These are phyloP conservation scores for Sequoia sempervirens DNA, from an alignment of 75 land plant species.

Conservation along the genomic window DNA sequence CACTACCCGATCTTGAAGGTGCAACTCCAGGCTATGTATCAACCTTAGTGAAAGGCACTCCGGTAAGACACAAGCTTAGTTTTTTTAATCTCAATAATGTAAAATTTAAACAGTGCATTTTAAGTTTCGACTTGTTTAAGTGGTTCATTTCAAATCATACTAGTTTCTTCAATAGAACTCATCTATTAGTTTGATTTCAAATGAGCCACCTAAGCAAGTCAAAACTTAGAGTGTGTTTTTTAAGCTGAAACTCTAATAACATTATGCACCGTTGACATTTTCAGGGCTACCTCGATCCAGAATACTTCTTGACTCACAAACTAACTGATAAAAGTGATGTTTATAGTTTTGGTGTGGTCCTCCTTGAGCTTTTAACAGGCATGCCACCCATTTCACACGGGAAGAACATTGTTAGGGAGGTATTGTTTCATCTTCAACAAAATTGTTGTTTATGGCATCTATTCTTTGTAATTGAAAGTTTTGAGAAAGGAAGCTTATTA, in stretches of 20 bases:
- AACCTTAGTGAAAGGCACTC: slow-evolving; percentile 88
- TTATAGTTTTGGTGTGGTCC: slow-evolving; percentile 92
- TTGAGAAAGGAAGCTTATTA: background rate
- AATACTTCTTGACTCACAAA: slow-evolving; percentile 76
- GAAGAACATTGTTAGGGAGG: slow-evolving; percentile 90
- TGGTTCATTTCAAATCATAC: too few species aligned
- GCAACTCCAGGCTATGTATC: slow-evolving; percentile 51
- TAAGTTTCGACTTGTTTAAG: too few species aligned
- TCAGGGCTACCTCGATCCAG: slow-evolving; percentile 94
- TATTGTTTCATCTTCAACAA: slow-evolving; percentile 9
- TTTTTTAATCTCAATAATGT: too few species aligned
- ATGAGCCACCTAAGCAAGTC: too few species aligned
- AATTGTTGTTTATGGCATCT: background rate
- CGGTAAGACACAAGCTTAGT: slow-evolving; percentile 23
- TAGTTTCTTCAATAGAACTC: too few species aligned
- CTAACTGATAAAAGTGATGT: slow-evolving; percentile 97
- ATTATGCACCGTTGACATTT: background rate
- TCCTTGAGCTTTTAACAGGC: slow-evolving; percentile 83
- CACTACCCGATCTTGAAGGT: slow-evolving; percentile 60
- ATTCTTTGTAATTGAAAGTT: slow-evolving; percentile 19
- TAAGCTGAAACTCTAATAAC: background rate
- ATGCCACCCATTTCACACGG: slow-evolving; percentile 83
- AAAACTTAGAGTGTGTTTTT: slow-evolving; percentile 10
- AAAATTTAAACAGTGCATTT: too few species aligned
- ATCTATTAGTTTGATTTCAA: too few species aligned